Base-by-base conservation (phyloP, 495 filamentous ascomycete genomes). In the Aspergillus avenaceus region DNA sequence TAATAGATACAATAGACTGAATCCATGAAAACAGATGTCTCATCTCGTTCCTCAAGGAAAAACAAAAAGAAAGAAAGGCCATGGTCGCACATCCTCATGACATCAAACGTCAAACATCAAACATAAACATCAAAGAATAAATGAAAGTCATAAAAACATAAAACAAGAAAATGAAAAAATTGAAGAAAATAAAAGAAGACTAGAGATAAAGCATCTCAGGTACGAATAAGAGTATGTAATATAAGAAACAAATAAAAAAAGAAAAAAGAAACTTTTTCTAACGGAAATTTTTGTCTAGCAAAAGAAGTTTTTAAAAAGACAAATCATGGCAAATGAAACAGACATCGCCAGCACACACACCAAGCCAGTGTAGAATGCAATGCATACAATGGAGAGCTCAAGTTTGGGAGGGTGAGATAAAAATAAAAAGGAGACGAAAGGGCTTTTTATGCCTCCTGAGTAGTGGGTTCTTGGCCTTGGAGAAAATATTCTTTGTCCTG, bases 261-360 rank as follows among this genome's bases (percentile, higher is more conserved):
- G n/a, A n/a, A n/a, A n/a, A n/a, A n/a, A n/a, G 32, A 41, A 54
- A 59, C 41, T 48, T 60, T 60, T 60, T 56, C 58, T 56, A 56
- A 48, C 58, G 43, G n/a, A 52, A 52, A 54, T 56, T 56, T 38
- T 60, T 56, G 58, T 60, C 58, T 60, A 54, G 23, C 42, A 50
- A 47, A 49, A 40, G 14, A 42, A 42, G 43, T 28, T 7, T 42
- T 31, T 32, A 47, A 29, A 24, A 21, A 41, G 47, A 36, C 40
- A 44, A 53, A 46, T 12, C 40, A 31, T 37, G 23, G 22, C 12
- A 34, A 16, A 9, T 21, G 26, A 45, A 45, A 13, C 25, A 40
- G 29, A 53, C 62, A 41, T 50, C 51, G 50, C 44, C 56, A 59
- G 51, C 55, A 58, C 43, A 58, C 43, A 58, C 55, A 53, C 49